Base-by-base conservation (phyloP, 1,284 basidiomycete genomes). In the Porodaedalea pini region DNA sequence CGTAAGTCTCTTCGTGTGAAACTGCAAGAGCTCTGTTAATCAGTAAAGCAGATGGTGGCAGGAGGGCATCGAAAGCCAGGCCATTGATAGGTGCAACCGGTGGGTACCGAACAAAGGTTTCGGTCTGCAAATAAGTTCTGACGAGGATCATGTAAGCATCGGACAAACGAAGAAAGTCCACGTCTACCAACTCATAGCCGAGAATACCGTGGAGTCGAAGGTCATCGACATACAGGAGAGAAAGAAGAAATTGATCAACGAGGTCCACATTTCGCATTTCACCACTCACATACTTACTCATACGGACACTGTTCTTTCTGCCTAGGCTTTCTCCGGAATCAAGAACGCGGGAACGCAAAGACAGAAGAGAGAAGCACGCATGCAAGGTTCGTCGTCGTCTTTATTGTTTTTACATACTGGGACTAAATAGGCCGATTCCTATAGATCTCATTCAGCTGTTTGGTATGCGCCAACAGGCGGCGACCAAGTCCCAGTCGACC, bases 21-120 rank as follows among this genome's bases (percentile, higher is more conserved):
- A 48, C 41, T 53, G 10, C n/a, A 64, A 23, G 36, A 41, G 17
- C 15, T 57, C 53, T 56, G 51, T 57, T 45, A 57, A 40, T 54
- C 51, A 27, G 31, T 25, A 34, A 37, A 47, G 27, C 56, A 86
- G 85, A 19, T 88, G 86, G 85, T 88, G 86, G 86, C 85, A 88
- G 76, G 90, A 91, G 65, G 90, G 92, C 2, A 94, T 95, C 44
- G 93, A 95, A 71, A 84, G 82, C 59, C 90, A 95, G 68, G 92
- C 93, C 0, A 90, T 95, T 59, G 92, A 95, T 68, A 77, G 92
- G 64, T 85, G 82, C 56, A 86, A 88, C 64, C 73, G 83, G 73
- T 80, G 69, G 51, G 69, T 59, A 27, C 7, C 17, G 11, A 36
- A n/a, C n/a, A n/a, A n/a, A n/a, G n/a, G n/a, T n/a, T n/a, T n/a